Evolutionary conservation across 768 basidiomycete genomes (phyloP).

Genomic region (Trametes sanguinea): DNA sequence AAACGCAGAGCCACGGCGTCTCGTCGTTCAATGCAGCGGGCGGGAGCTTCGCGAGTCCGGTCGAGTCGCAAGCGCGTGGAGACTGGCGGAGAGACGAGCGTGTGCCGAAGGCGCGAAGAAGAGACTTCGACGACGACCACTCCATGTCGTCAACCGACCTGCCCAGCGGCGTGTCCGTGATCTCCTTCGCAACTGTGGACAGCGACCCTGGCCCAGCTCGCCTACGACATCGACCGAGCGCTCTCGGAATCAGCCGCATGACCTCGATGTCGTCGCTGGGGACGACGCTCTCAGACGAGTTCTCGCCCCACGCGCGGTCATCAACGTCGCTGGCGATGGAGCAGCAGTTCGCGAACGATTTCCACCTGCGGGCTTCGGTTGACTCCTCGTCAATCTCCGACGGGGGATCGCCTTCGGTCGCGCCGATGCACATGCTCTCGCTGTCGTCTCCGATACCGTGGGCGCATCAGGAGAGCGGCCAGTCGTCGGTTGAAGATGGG

Average conservation of each 20-base stretch:
- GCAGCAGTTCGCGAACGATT: constrained; percentile 74
- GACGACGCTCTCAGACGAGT: constrained; percentile 70
- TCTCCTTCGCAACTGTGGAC: constrained; percentile 83
- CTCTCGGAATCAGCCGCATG: constrained; percentile 72
- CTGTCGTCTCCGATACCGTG: constrained; percentile 59
- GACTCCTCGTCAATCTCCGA: constrained; percentile 62
- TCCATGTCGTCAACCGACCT: constrained; percentile 90
- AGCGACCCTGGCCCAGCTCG: constrained; percentile 82
- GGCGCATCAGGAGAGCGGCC: constrained; percentile 29
- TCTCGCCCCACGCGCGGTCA: constrained; percentile 69
- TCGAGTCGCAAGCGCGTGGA: constrained; percentile 39
- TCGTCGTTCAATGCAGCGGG: constrained; percentile 62
- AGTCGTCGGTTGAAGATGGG: constrained; percentile 27
- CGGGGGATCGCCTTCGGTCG: constrained; percentile 64
- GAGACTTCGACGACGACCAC: constrained; percentile 88
- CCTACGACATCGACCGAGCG: constrained; percentile 60
- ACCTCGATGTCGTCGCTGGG: constrained; percentile 75
- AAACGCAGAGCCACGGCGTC: constrained; percentile 47
- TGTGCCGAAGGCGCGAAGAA: constrained; percentile 72
- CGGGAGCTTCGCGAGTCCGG: constrained; percentile 46
- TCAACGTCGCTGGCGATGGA: constrained; percentile 81
- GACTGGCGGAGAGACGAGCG: constrained; percentile 55
- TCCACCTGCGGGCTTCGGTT: constrained; percentile 68
- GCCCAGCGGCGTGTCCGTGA: constrained; percentile 74
- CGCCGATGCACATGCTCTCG: constrained; percentile 70